A percentile compares a stretch with the other conserved stretches of the same genome.
Evolutionary conservation across 495 filamentous ascomycete species (phyloP).

Genomic region (Xylaria sp.): DNA sequence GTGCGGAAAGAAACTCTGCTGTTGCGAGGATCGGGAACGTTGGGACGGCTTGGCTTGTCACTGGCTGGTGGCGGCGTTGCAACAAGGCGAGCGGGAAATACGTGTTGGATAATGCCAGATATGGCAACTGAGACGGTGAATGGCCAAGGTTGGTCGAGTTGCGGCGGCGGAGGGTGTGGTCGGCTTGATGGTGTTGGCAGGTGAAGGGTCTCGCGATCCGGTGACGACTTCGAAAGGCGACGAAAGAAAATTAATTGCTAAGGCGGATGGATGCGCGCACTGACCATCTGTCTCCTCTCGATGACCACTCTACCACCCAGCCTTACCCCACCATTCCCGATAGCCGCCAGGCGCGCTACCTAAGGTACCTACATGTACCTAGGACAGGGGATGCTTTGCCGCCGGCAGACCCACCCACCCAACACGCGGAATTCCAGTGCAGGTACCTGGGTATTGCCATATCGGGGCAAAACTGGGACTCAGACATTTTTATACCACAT

Average conservation of each 20-base stretch:
- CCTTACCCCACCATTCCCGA: not conserved
- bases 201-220: not conserved
- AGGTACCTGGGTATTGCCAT: too few relatives aligned
- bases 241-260: slow-evolving; percentile 29
- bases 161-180: not conserved
- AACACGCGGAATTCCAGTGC: too few relatives aligned
- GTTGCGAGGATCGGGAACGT: slow-evolving; percentile 1
- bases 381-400: too few relatives aligned
- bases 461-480: not conserved
- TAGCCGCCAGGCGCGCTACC: slow-evolving; percentile 4
- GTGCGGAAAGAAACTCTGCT: not conserved
- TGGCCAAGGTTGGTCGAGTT: not conserved
- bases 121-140: not conserved
- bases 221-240: slow-evolving; percentile 21
- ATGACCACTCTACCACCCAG: too few relatives aligned
- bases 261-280: not conserved
- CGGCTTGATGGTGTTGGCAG: not conserved
- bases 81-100: not conserved
- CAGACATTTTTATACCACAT: not conserved
- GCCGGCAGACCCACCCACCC: not conserved
- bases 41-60: not conserved
- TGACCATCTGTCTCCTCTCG: not conserved
- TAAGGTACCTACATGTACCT: not conserved
- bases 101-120: not conserved
- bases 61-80: not conserved